Evolutionary conservation across 2,329 filamentous ascomycete genomes (phyloP).

Genomic region (Falciphora oryzae): DNA sequence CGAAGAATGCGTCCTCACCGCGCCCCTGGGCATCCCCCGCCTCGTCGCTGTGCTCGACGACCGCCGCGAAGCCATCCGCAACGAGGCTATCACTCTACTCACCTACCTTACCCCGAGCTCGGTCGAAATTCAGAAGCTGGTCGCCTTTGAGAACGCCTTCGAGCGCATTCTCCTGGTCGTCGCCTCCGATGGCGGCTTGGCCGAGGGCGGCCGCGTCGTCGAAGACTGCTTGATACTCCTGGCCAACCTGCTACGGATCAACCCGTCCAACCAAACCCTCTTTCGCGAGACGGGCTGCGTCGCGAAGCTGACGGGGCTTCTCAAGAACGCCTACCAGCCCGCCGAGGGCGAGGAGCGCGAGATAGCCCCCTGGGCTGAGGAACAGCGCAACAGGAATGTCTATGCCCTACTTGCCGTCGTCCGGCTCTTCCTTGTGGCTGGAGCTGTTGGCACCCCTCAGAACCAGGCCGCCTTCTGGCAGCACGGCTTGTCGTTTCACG

Average conservation of each 20-base stretch:
- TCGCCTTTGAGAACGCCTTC: conserved; percentile 93
- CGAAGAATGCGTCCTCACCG: conserved; percentile 88
- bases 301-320: conserved; percentile 61
- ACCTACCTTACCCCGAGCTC: conserved; percentile 85
- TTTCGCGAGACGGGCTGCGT: conserved; percentile 89
- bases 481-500: conserved; percentile 70
- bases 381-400: conserved; percentile 80
- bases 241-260: conserved; percentile 81
- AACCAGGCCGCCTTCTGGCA: conserved; percentile 88
- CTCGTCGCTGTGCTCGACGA: conserved; percentile 83
- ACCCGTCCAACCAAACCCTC: conserved; percentile 85
- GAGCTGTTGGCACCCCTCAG: conserved; percentile 71
- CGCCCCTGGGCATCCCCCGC: conserved; percentile 80
- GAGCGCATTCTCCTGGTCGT: conserved; percentile 81
- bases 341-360: conserved; percentile 48
- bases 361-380: conserved; percentile 67
- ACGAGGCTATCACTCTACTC: conserved; percentile 80
- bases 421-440: conserved; percentile 74
- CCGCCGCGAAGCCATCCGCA: conserved; percentile 76
- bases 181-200: conserved; percentile 71
- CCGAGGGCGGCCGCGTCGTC: conserved; percentile 77
- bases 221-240: conserved; percentile 91
- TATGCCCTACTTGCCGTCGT: conserved; percentile 86
- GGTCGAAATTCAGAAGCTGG: conserved; percentile 85
- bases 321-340: conserved; percentile 51